A percentile compares a stretch with the other conserved stretches of the same genome.
phyloP scores from a whole-genome alignment of 1,284 basidiomycete genomes.

The Puccinia horiana region DNA sequence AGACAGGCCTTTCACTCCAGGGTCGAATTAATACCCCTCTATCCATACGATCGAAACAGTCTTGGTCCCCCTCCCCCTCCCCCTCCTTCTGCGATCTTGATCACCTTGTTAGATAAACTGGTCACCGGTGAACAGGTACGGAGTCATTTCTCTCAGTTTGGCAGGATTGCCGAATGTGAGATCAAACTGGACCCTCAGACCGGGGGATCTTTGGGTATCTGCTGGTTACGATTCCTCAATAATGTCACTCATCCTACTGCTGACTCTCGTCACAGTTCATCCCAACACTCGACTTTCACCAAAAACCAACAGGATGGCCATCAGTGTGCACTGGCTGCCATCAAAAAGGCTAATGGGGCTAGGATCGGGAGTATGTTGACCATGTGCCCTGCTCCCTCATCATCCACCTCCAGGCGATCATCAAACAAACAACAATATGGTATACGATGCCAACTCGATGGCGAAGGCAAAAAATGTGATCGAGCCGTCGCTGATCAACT shows the following conservation, averaged over 20 bases:
- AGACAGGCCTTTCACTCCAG: conserved; percentile 41
- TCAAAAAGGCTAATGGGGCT: conserved; percentile 52
- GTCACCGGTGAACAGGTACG: conserved; percentile 70
- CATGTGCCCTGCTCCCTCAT: conserved; percentile 4
- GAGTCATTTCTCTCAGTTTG: conserved; percentile 70
- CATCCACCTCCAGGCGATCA: conserved; percentile 13
- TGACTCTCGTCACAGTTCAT: conserved; percentile 48
- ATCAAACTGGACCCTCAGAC: conserved; percentile 77
- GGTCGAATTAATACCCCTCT: conserved; percentile 17
- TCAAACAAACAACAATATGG: conserved; percentile 9
- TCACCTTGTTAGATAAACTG: conserved; percentile 72
- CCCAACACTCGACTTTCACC: conserved; percentile 46
- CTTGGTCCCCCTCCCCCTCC: conserved; percentile 73
- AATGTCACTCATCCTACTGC: conserved; percentile 56
- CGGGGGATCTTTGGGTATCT: conserved; percentile 79
- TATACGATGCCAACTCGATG: conserved; percentile 59
- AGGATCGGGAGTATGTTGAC: conserved; percentile 55
- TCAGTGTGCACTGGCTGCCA: conserved; percentile 56
- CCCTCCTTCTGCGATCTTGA: conserved; percentile 66
- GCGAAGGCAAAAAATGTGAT: conserved; percentile 59
- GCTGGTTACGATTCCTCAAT: conserved; percentile 70
- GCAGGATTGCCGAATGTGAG: conserved; percentile 71
- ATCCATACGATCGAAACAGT: conserved; percentile 75
- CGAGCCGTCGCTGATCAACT: conserved; percentile 53
- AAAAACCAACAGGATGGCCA: conserved; percentile 58